Evolutionary conservation across 2,329 filamentous ascomycete genomes (phyloP), one percentile per base, ranked within the genome.

Genomic region (Xylaria sp.): DNA sequence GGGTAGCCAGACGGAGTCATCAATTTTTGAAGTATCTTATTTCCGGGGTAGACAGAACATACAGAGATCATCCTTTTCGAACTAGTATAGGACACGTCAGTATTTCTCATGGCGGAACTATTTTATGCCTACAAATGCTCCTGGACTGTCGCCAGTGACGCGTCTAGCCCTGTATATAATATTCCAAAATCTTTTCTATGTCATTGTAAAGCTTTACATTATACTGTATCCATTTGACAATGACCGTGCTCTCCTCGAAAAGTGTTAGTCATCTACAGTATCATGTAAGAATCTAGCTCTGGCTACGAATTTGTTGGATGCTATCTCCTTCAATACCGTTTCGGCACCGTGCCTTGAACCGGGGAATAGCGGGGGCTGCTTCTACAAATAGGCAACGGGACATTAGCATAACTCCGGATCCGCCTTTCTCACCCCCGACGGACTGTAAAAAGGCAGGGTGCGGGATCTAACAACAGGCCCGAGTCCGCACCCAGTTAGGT

Each of bases 61-160:
- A 12, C 23, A 1, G 2, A 52, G 7, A 13, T 52, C n/a, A 9
- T 31, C 5, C 10, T 52, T 52, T 31, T 15, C 50, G 8, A 41
- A 39, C 48, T 55, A 60, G 28, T 28, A 6, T 28, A 28, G 48
- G 34, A 48, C 15, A n/a, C 50, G 59, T 51, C 9, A 44, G 50
- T 28, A 52, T 52, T 52, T 50, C 39, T 48, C 51, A 48, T 39
- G 55, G 46, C 37, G 9, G 37, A 60, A n/a, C 54, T 48, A 58
- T 59, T 59, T 37, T 46, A 34, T 46, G 20, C 52, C 39, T 15
- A n/a, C 18, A 46, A 46, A 41, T 64, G 39, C 57, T 34, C 51
- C 52, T 12, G 12, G 60, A 12, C 41, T 44, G 15, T 58, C 3
- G 31, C 44, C 31, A 44, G 54, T 13, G 28, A 57, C 52, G 52